phyloP scores from a whole-genome alignment of 768 basidiomycete species.

The Tremella fuciformis region DNA sequence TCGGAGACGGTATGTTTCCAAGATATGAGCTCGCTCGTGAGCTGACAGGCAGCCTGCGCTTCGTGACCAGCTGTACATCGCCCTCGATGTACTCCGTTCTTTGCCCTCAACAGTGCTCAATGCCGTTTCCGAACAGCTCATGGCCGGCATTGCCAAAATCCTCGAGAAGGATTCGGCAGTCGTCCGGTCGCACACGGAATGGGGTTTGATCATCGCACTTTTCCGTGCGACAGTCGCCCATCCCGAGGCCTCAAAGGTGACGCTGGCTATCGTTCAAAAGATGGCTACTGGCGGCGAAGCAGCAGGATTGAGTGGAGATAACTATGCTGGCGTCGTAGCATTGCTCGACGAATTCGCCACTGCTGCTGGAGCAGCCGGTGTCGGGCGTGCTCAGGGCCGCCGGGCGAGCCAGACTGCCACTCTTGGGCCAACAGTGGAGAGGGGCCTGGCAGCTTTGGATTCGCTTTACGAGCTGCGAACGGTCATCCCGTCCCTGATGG shows the following conservation, averaged over 20 bases:
- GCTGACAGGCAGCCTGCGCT: constrained; percentile 62
- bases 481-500: constrained; percentile 62
- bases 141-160: constrained; percentile 72
- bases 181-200: constrained; percentile 88
- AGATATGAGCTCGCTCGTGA: neutral
- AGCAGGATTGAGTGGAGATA: constrained; percentile 65
- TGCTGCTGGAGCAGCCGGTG: constrained; percentile 61
- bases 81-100: constrained; percentile 82
- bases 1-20: constrained; percentile 65
- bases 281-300: constrained; percentile 59
- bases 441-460: constrained; percentile 80
- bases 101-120: constrained; percentile 72
- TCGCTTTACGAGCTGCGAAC: constrained; percentile 70
- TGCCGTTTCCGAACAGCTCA: constrained; percentile 86
- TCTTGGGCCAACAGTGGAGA: constrained; percentile 67
- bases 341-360: constrained; percentile 84
- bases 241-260: constrained; percentile 77
- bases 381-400: constrained; percentile 61
- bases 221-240: constrained; percentile 80
- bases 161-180: constrained; percentile 72
- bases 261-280: constrained; percentile 71
- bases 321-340: constrained; percentile 72
- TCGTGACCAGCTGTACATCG: constrained; percentile 90
- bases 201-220: constrained; percentile 86
- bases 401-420: constrained; percentile 31